These are phyloP conservation scores for Pythium sukuiense DNA, from an alignment of 352 stramenopile species.

Conservation along the genomic window DNA sequence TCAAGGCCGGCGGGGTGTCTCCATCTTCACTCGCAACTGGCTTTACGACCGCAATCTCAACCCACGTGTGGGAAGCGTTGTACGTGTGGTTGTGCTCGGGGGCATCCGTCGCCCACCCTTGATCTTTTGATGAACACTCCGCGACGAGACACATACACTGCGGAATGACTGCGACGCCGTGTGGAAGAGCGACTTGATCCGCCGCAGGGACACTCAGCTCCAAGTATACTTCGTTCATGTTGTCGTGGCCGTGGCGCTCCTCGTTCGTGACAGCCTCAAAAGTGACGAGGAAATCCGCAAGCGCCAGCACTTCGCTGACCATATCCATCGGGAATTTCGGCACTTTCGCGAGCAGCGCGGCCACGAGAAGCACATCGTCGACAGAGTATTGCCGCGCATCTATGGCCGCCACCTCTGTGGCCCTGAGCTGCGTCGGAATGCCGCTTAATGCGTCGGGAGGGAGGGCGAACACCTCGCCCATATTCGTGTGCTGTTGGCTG, in stretches of 20 bases:
- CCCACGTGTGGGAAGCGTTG: constrained; percentile 57
- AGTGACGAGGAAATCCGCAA: constrained; percentile 50
- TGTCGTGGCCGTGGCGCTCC: constrained; percentile 23
- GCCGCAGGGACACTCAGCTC: constrained; percentile 37
- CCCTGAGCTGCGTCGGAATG: constrained; percentile 23
- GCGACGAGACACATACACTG: constrained; percentile 45
- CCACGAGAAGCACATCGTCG: constrained; percentile 38
- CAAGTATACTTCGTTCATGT: constrained; percentile 69
- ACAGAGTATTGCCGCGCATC: constrained; percentile 15
- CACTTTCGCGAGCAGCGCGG: constrained; percentile 24
- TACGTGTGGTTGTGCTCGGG: constrained; percentile 58
- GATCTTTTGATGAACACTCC: constrained; percentile 67
- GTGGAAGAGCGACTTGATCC: constrained; percentile 37
- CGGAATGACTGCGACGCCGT: constrained; percentile 36
- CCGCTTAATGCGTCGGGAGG: constrained; percentile 13
- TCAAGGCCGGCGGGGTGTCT: not conserved
- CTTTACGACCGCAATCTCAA: constrained; percentile 51
- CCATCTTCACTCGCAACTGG: constrained; percentile 14
- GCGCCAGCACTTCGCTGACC: constrained; percentile 49
- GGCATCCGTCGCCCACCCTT: constrained; percentile 57
- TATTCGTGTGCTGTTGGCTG: not conserved
- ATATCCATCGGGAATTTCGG: constrained; percentile 28
- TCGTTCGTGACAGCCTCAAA: constrained; percentile 45
- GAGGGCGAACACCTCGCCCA: not conserved
- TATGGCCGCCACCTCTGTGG: constrained; percentile 6